Percentiles rank a stretch among this genome's conserved stretches.
Conservation (phyloP, 2,329 filamentous ascomycete genomes). For the Lasiodiplodia hormozganensis region DNA sequence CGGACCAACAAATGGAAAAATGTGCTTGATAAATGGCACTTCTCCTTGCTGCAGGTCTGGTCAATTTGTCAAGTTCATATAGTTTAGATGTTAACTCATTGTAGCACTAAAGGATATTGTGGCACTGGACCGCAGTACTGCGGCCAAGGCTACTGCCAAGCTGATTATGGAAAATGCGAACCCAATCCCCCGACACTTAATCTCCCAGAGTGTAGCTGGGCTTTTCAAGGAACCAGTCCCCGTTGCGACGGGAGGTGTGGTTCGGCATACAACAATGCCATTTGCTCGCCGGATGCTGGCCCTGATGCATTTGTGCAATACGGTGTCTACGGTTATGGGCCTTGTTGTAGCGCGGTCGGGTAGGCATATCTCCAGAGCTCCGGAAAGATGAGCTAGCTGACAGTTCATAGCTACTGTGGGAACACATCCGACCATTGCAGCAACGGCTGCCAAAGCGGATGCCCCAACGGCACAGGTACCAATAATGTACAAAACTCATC, state of each 20-base stretch:
- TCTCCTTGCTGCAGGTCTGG: constrained; percentile 20
- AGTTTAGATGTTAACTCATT: not conserved
- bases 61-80: not conserved
- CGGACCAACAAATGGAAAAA: not conserved
- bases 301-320: not conserved
- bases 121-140: not conserved
- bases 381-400: not conserved
- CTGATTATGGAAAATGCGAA: not conserved
- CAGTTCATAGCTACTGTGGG: not conserved
- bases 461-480: not conserved
- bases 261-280: not conserved
- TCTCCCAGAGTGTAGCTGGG: constrained; percentile 9
- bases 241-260: constrained; percentile 18
- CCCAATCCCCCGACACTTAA: not conserved
- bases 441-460: not conserved
- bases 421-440: not conserved
- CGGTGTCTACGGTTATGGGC: constrained; percentile 3
- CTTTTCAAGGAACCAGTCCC: not conserved
- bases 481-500: not conserved
- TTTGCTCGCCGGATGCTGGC: not conserved
- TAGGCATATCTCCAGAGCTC: not conserved
- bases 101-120: not conserved
- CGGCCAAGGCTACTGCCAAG: not conserved
- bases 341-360: constrained; percentile 10
- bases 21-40: constrained; percentile 5